Evolutionary conservation across 2,329 filamentous ascomycete species (phyloP), one percentile per base, ranked within the genome.

Genomic region (Fusarium citri): DNA sequence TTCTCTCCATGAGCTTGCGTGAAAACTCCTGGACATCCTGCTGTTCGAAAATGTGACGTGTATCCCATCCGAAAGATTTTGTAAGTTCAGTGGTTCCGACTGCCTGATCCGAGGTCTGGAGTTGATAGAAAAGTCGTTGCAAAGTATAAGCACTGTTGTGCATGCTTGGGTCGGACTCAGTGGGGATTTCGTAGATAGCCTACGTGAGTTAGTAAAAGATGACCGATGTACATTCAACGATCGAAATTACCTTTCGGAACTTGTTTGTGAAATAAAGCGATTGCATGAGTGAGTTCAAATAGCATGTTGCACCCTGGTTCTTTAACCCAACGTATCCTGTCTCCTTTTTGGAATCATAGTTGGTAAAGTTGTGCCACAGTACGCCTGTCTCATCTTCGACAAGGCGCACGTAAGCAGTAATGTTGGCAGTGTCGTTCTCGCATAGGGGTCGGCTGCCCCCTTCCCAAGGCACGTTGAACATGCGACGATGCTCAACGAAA

Each of bases 341-440:
- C 82, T 98, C 94, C 79, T 96, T 97, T 83, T 98, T 99, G n/a
- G 96, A 98, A 78, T 99, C 94, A 79, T 99, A 99, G 82, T 95
- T 94, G 78, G 89, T 86, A 79, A 97, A 95, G 81, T 93, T 96
- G 82, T 97, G 93, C 93, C 93, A 97, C 62, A 97, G 79, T 7
- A 96, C 93, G 57, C 93, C 93, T 2, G 93, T 97, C 68, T 94
- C 93, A 75, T 97, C 93, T 76, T 96, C 92, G 50, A 96, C 89
- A 51, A 96, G 85, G 55, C 93, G 88, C 48, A 97, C 87, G 74
- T 94, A 97, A 58, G 93, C 93, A 1, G 93, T 96, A 76, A 97
- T 90, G 76, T 93, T 94, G 75, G 90, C 92, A 10, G 84, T 82
- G 61, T 95, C 92, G 74, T 93, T 89, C 77, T 97, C 93, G 20